phyloP scores from a whole-genome alignment of 768 basidiomycete genomes.

The Ramaria rubella region DNA sequence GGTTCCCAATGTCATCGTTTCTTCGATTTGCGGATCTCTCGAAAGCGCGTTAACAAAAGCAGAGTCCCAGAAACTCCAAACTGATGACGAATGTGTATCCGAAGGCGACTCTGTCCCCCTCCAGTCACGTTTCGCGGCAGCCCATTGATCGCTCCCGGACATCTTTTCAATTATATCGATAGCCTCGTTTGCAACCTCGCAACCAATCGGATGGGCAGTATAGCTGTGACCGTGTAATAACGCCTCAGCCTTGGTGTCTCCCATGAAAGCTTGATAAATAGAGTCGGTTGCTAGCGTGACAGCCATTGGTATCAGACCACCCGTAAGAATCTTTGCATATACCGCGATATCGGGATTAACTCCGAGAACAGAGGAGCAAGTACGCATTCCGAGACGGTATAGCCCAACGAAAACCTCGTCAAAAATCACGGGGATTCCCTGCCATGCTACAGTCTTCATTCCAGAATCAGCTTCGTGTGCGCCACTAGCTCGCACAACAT shows the following conservation, averaged over 20 bases:
- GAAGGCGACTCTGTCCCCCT: conserved; percentile 5
- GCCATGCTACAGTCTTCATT: conserved; percentile 35
- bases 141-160: conserved; percentile 47
- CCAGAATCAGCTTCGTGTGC: conserved; percentile 24
- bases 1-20: conserved; percentile 82
- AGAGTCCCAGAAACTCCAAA: conserved; percentile 90
- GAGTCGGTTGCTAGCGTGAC: conserved; percentile 75
- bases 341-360: conserved; percentile 82
- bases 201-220: conserved; percentile 90
- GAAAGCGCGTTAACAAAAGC: conserved; percentile 64
- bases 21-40: conserved; percentile 44
- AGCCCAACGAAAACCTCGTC: conserved; percentile 96
- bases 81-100: background rate
- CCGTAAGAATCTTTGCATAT: conserved; percentile 90
- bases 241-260: conserved; percentile 73
- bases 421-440: conserved; percentile 82
- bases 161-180: conserved; percentile 57
- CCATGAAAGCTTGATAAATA: conserved; percentile 75
- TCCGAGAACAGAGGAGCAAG: conserved; percentile 59
- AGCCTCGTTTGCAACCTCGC: conserved; percentile 82
- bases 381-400: conserved; percentile 75
- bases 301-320: conserved; percentile 82
- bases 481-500: conserved; percentile 55
- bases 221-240: conserved; percentile 94
- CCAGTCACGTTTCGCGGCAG: conserved; percentile 57